Base-by-base conservation (phyloP, 2,329 filamentous ascomycete genomes). In the Fusarium pseudoanthophilum region DNA sequence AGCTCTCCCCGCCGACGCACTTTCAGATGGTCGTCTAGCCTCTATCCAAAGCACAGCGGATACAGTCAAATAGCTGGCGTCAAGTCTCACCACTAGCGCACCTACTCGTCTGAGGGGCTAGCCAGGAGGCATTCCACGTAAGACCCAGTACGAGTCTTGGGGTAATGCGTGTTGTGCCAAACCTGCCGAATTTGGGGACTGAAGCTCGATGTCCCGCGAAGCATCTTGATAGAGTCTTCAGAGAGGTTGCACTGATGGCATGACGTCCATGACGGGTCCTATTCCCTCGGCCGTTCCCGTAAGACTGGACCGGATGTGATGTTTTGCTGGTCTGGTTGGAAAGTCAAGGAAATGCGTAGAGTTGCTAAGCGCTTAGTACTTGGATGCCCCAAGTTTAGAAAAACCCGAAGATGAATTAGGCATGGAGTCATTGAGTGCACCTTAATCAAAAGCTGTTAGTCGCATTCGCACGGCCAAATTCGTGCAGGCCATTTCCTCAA, bases 251-350 rank as follows among this genome's bases (percentile, higher is more conserved):
- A 26, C 13, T 5, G 16, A 45, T 3, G 7, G 11, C 11, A 20
- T 2, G 11, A 9, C 42, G 7, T 0, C 20, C 7, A 26, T 18
- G 8, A 11, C 11, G 3, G 9, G 14, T 15, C 32, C 32, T 7
- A 34, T 34, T 34, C 14, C 32, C 32, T 34, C 32, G 32, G 32
- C n/a, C n/a, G n/a, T n/a, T n/a, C n/a, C 32, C 32, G 32, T 32
- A 32, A 32, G 32, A 32, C 2, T 34, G 14, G 32, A 34, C 32
- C 3, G 32, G 32, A 34, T 34, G 7, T 34, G 32, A 34, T 34
- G 32, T 34, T 34, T 42, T 24, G 14, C 1, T 42, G 14, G 40
- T 16, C n/a, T 4, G 14, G 21, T 15, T 24, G 9, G n/a, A 15
- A 42, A n/a, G 5, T 24, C 15, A 24, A n/a, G 14, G 9, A 24